A percentile compares a stretch with the other conserved stretches of the same genome.
Evolutionary conservation across 768 basidiomycete species (phyloP).

Genomic region (Mycena rebaudengoi): DNA sequence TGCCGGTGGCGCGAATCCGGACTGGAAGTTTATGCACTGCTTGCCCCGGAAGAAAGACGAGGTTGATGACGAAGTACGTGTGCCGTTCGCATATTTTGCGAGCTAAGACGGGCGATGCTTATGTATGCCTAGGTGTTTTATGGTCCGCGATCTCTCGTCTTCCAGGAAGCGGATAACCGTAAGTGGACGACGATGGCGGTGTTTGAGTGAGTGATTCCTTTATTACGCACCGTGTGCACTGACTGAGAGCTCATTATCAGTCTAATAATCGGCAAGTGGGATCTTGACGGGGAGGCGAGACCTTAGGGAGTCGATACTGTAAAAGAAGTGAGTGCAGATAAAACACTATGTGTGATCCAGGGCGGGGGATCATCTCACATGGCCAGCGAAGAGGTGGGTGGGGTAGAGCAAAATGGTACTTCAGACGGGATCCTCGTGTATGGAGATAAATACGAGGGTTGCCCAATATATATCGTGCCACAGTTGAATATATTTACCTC

Average conservation of each 20-base stretch:
- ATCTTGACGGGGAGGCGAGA: slow-evolving; percentile 31
- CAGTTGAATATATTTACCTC: no score
- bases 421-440: no score
- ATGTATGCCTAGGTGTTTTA: slow-evolving; percentile 99
- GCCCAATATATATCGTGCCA: no score
- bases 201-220: slow-evolving; percentile 74
- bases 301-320: no score
- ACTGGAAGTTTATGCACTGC: slow-evolving; percentile 97
- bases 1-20: slow-evolving; percentile 80
- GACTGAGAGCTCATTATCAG: slow-evolving; percentile 10
- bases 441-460: no score
- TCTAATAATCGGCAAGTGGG: slow-evolving; percentile 58
- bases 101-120: background rate
- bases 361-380: no score
- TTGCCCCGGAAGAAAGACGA: slow-evolving; percentile 92
- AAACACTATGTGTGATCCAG: no score
- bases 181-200: slow-evolving; percentile 96
- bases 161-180: slow-evolving; percentile 94
- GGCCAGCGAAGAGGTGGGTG: no score
- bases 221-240: background rate
- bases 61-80: slow-evolving; percentile 92
- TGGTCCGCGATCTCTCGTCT: slow-evolving; percentile 89
- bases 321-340: no score
- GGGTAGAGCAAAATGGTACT: no score
- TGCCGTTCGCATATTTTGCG: slow-evolving; percentile 18